A percentile compares a stretch with the other conserved stretches of the same genome.
Conservation (phyloP, 2,329 filamentous ascomycete species). For the Phialophora expanda region DNA sequence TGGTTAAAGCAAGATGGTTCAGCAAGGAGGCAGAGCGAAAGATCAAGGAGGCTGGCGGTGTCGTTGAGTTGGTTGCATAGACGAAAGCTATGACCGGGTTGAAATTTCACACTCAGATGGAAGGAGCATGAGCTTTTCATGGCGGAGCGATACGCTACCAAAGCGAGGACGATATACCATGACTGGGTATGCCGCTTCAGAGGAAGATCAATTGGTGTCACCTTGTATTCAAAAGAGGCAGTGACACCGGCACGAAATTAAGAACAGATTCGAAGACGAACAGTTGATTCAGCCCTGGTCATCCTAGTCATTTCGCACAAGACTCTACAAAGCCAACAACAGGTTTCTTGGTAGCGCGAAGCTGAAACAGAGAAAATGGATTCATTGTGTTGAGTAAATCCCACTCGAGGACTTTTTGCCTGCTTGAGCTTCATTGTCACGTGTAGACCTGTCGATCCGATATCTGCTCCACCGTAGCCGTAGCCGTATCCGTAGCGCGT, state of each 20-base stretch:
- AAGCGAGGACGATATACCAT: slow-evolving; percentile 3
- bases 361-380: neutral
- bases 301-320: neutral
- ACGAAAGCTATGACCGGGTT: slow-evolving; percentile 34
- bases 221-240: slow-evolving; percentile 5
- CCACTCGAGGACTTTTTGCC: neutral
- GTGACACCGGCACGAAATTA: slow-evolving; percentile 4
- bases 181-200: slow-evolving; percentile 7
- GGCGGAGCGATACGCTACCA: neutral
- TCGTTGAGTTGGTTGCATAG: slow-evolving; percentile 94
- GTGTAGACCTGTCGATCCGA: neutral
- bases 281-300: neutral
- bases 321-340: neutral
- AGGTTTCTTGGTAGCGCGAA: neutral
- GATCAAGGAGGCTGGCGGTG: slow-evolving; percentile 97
- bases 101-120: slow-evolving; percentile 7
- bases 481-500: too few species aligned
- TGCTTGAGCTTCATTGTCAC: neutral
- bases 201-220: slow-evolving; percentile 7
- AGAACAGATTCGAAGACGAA: slow-evolving; percentile 1
- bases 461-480: neutral
- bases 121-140: neutral
- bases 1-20: slow-evolving; percentile 94
- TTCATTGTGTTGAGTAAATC: neutral
- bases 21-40: slow-evolving; percentile 97